Base-by-base conservation (phyloP, 768 basidiomycete genomes). In the Mrakia gelida region DNA sequence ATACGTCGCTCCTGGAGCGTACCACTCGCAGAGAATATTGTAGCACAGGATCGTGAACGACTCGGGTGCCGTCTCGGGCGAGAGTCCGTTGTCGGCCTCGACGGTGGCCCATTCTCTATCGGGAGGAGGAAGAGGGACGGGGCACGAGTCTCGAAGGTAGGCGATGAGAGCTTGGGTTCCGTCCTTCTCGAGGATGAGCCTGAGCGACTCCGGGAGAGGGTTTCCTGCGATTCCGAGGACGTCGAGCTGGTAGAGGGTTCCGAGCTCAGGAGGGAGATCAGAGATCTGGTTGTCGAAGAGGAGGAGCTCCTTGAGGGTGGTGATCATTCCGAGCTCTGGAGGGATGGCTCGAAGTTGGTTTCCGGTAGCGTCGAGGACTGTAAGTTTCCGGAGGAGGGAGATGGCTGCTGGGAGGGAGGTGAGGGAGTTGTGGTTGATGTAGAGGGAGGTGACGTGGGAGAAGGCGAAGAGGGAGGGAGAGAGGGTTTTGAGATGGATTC, bases 161-260 rank as follows among this genome's bases (percentile, higher is more conserved):
- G 91, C 88, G 77, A 99, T 92, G 52, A 98, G 88, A 1, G 92
- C 92, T 0, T 88, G 86, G 0, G 96, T 97, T n/a, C 97, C 96
- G 49, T 98, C 94, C 84, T 95, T 95, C 85, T 97, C 95, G 72
- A 98, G 87, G 38, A 96, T 89, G 34, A 87, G 86, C 83, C 93
- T 92, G 59, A 95, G 86, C 38, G 88, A 85, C 2, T 89, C 86
- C 75, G 96, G 93, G 61, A 99, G 85, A 3, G 95, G 95, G 81
- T 99, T 99, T n/a, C 97, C 97, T 84, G 98, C 97, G 52, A 99
- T 88, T 28, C 97, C 97, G 38, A 99, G 86, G 16, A 93, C 94
- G 83, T 93, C 93, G 71, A 99, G 88, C 83, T 95, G 93, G 82
- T 96, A 93, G 52, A 99, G 85, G 75, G 89, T 93, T 41, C 97